Base-by-base conservation (phyloP, 2,329 filamentous ascomycete species). In the Neurospora sp. region DNA sequence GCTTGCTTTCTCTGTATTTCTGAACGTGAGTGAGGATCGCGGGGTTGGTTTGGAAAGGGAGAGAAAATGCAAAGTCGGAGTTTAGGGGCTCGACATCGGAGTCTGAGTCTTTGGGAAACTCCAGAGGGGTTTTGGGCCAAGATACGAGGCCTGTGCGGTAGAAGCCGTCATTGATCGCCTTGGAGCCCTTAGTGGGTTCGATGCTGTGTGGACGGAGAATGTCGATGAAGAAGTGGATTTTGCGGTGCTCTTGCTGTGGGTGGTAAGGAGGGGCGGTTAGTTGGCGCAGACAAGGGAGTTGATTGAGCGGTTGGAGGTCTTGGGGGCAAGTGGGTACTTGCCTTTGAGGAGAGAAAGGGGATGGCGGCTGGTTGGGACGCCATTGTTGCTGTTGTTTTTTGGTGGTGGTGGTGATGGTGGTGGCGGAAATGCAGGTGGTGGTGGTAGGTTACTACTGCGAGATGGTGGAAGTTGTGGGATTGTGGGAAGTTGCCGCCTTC, bases 401-500 rank as follows among this genome's bases (percentile, higher is more conserved):
- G 23, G 3, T 28, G 23, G 23, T 28, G 23, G 23, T 28, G 23
- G 23, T 28, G 23, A 28, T 4, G 23, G 23, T 28, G 23, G 23
- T 28, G 23, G 23, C 23, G 23, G 23, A 23, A 23, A 23, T 23
- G 23, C 23, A 23, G 23, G 23, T 28, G 28, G 38, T 39, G 38
- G 7, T n/a, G 17, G 40, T 43, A 42, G 2, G 40, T n/a, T n/a
- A 43, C 1, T 3, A 43, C 6, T 17, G 15, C 39, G 15, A 42
- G 15, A 3, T 42, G 39, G 15, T 42, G 15, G 15, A 42, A 7
- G 39, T 7, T 17, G 5, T 42, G 15, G 3, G 39, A n/a, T 17
- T 17, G 39, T 2, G 3, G 1, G 3, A 7, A 43, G 7, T 43
- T 1, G 3, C 17, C 0, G 40, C 0, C 3, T 4, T 43, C 17